Conservation (phyloP, 257 asterid genomes). For the Ocimum tenuiflorum region DNA sequence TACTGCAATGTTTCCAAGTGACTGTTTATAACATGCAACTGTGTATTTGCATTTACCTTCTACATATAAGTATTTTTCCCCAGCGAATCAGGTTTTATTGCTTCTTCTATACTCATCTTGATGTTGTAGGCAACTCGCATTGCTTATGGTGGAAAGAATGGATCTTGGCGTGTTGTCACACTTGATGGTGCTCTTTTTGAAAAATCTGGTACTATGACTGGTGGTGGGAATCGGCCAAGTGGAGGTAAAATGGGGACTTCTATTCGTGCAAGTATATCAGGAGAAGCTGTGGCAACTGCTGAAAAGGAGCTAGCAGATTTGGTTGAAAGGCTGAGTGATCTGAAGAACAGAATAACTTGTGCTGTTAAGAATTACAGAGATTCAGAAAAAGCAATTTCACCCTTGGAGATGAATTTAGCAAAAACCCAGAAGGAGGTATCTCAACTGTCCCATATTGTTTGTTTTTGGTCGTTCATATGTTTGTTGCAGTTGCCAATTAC, state of each 20-base stretch:
- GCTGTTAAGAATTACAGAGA: constrained; percentile 51
- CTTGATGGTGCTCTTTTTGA: constrained; percentile 91
- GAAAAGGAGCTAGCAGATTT: constrained; percentile 66
- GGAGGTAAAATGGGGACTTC: constrained; percentile 98
- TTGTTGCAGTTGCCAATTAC: neutral
- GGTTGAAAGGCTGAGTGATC: constrained; percentile 42
- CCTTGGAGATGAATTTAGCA: constrained; percentile 74
- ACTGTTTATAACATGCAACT: too few species aligned
- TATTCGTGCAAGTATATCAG: constrained; percentile 70
- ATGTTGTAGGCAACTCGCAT: constrained; percentile 70
- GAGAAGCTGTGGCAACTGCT: constrained; percentile 66
- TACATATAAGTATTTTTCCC: neutral
- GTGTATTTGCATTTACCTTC: too few species aligned
- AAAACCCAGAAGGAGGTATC: constrained; percentile 79
- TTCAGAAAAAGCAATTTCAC: constrained; percentile 59
- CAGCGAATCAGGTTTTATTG: neutral
- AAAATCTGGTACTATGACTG: constrained; percentile 94
- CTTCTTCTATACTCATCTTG: constrained; percentile 7
- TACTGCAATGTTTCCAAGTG: neutral
- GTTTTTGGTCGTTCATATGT: constrained; percentile 4
- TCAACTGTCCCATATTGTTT: neutral
- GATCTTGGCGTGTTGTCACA: constrained; percentile 81
- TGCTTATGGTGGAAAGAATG: constrained; percentile 71
- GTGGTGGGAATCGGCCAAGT: constrained; percentile 89
- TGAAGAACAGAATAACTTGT: constrained; percentile 47